Evolutionary conservation across 2,329 filamentous ascomycete species (phyloP).

Genomic region (Fusarium sp.): DNA sequence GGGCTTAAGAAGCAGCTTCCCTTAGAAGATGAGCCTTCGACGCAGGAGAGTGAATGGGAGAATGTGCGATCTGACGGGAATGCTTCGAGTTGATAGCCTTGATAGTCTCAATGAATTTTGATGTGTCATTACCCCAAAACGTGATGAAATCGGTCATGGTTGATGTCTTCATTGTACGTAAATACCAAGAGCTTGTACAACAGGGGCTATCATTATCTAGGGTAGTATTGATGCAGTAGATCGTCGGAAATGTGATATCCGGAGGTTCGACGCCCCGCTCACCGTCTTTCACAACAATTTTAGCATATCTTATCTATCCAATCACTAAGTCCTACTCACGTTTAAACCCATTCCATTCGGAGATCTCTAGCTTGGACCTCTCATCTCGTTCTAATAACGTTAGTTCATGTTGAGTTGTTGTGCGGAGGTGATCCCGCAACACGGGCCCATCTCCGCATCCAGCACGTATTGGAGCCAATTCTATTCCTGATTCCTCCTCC

Average conservation of each 20-base stretch:
- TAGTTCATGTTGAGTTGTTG: not conserved
- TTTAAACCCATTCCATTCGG: no score
- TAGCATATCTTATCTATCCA: not conserved
- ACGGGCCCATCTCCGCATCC: constrained; percentile 22
- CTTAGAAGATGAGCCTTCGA: not conserved
- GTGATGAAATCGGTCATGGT: not conserved
- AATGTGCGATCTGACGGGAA: not conserved
- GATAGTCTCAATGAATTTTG: not conserved
- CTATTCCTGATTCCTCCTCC: no score
- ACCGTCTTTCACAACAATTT: not conserved
- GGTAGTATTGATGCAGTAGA: not conserved
- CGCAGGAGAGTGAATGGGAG: not conserved
- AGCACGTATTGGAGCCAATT: not conserved
- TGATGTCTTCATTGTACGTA: not conserved
- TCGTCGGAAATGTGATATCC: not conserved
- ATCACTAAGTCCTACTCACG: not conserved
- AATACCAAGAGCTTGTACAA: not conserved
- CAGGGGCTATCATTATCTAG: not conserved
- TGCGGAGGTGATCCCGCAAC: constrained; percentile 29
- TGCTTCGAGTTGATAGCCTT: constrained; percentile 7
- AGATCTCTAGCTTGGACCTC: not conserved
- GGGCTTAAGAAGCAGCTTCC: constrained; percentile 30
- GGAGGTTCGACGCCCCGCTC: not conserved
- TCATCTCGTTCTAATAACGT: not conserved
- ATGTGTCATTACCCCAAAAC: not conserved